phyloP scores from a whole-genome alignment of 1,139 yeast species.

The Tardiomyces digboiensis region DNA sequence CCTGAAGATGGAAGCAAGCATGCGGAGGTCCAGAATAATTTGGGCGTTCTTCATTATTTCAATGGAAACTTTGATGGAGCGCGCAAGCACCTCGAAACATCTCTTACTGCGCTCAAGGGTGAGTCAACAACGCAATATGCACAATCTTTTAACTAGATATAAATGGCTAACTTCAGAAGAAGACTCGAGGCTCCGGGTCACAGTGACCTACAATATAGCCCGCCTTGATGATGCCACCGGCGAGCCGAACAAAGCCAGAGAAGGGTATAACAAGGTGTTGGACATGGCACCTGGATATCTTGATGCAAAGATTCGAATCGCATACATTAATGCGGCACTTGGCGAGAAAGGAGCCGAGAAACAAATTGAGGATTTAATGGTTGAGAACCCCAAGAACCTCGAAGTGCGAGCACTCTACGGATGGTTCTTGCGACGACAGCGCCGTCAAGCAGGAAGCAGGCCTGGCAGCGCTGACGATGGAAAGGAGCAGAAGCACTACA shows the following conservation, averaged over 20 bases:
- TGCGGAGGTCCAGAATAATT: conserved; percentile 64
- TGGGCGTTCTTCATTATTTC: conserved; percentile 76
- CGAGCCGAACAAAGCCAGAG: conserved; percentile 36
- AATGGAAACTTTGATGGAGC: conserved; percentile 50
- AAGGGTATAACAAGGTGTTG: conserved; percentile 46
- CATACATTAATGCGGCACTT: conserved; percentile 40
- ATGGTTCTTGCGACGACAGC: conserved; percentile 65
- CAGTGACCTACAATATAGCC: conserved; percentile 31
- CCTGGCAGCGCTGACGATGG: conserved; percentile 45
- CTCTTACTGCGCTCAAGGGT: too few relatives aligned
- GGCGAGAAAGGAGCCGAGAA: conserved; percentile 35
- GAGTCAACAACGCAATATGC: too few relatives aligned
- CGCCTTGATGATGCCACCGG: conserved; percentile 33
- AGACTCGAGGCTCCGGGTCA: conserved; percentile 2
- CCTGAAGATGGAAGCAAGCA: conserved; percentile 46
- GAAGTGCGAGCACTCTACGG: conserved; percentile 90
- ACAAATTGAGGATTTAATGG: conserved; percentile 47
- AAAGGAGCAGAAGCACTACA: conserved; percentile 68
- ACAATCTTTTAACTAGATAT: too few relatives aligned
- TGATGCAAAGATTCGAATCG: conserved; percentile 64
- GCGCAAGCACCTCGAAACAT: conserved; percentile 38
- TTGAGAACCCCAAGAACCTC: conserved; percentile 48
- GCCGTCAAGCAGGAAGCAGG: conserved; percentile 32
- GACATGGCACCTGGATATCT: conserved; percentile 58
- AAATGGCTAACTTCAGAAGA: too few relatives aligned